Conservation (phyloP, 441 rosid genomes). For the Omphalea diandra region DNA sequence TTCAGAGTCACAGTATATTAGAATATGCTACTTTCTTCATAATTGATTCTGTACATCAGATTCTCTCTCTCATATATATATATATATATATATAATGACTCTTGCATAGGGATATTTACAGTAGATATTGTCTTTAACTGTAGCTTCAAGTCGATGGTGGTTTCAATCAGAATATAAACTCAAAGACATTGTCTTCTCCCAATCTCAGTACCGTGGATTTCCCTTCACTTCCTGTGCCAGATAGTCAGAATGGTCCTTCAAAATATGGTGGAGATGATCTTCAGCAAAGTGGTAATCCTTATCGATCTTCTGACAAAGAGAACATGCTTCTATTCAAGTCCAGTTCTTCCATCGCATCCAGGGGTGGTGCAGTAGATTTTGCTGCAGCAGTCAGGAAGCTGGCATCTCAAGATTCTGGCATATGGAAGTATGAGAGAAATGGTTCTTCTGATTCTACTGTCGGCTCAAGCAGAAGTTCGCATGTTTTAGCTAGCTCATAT, state of each 20-base stretch:
- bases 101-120: constrained; percentile 12
- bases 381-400: constrained; percentile 90
- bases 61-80: constrained; percentile 8
- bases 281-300: constrained; percentile 55
- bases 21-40: background rate
- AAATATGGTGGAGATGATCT: constrained; percentile 71
- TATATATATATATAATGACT: background rate
- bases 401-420: constrained; percentile 76
- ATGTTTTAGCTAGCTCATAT: constrained; percentile 57
- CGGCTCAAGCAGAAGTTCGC: constrained; percentile 83
- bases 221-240: constrained; percentile 66
- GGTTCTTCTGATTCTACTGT: constrained; percentile 65
- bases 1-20: background rate
- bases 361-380: constrained; percentile 68
- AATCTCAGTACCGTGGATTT: constrained; percentile 74
- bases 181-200: constrained; percentile 67
- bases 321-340: constrained; percentile 68
- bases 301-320: constrained; percentile 64
- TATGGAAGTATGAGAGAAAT: constrained; percentile 82
- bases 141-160: constrained; percentile 91
- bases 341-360: constrained; percentile 48
- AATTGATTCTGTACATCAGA: background rate
- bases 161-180: constrained; percentile 59
- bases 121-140: constrained; percentile 27
- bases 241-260: constrained; percentile 52